Evolutionary conservation across 1,284 basidiomycete species (phyloP), one percentile per base, ranked within the genome.

Genomic region (Puccinia polysora): DNA sequence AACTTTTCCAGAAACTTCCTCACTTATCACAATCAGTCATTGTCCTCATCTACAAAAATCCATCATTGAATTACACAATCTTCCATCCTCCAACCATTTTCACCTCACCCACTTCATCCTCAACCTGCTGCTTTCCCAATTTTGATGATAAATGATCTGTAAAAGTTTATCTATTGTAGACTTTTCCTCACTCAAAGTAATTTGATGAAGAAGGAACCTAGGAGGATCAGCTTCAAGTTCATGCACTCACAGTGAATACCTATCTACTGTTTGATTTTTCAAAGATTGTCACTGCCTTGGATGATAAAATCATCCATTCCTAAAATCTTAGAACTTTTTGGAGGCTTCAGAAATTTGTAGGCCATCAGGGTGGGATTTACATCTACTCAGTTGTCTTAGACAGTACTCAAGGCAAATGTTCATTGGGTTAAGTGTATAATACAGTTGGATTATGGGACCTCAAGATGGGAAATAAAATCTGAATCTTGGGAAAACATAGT

Each of bases 361-460:
- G 93, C 1, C 94, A 97, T 78, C 89, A 93, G 77, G 93, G 93
- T 50, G 93, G 94, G 40, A 91, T 97, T 2, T 97, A 93, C 85
- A 91, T 73, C 88, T 94, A 40, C 85, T 94, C 70, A 90, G 96
- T 81, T 84, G 87, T 72, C 82, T 84, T 76, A 50, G 78, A 79
- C 59, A 70, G 72, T 28, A 28, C 49, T 58, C 88, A 92, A 20
- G 87, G 90, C 74, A 88, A 91, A 77, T 91, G 90, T 38, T 91
- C 89, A 74, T 96, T 93, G 0, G 93, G 93, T 4, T 96, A 92
- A 0, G 94, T 96, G 91, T 92, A 96, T 79, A 89, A 91, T 67
- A 93, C 91, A 1, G 92, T 96, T 75, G 89, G 90, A 65, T 86
- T 97, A 40, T 97, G 93, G 93, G 89, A 89, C 76, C 82, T 93